A percentile compares a stretch with the other conserved stretches of the same genome.
phyloP scores from a whole-genome alignment of 345 rosid species.

The Salix arbutifolia region DNA sequence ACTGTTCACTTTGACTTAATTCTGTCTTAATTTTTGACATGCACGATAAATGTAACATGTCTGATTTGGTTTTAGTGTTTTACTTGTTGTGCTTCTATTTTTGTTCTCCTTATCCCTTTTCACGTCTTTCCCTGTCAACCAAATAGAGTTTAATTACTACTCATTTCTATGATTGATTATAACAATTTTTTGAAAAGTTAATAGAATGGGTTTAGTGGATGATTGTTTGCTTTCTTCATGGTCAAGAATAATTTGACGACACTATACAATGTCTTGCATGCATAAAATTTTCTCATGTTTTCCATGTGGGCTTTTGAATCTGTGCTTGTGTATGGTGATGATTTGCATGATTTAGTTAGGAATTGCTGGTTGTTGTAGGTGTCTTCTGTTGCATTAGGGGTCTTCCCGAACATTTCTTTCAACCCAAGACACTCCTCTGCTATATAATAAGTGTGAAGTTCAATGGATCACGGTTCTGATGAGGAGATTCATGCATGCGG shows the following conservation, averaged over 20 bases:
- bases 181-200: not conserved
- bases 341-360: not conserved
- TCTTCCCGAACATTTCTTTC: not conserved
- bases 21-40: not conserved
- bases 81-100: not conserved
- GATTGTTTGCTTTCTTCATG: too few species aligned
- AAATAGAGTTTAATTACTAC: not conserved
- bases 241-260: too few species aligned
- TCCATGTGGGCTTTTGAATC: not conserved
- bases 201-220: not conserved
- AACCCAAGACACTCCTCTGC: not conserved
- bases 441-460: constrained; percentile 6
- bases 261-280: not conserved
- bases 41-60: not conserved
- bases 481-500: constrained; percentile 37
- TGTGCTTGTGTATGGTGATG: not conserved
- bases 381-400: not conserved
- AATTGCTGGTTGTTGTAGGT: not conserved
- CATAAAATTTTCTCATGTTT: not conserved
- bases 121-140: not conserved
- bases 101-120: not conserved
- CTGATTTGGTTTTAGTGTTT: not conserved
- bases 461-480: constrained; percentile 8
- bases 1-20: not conserved
- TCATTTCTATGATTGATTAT: not conserved